Evolutionary conservation across 163 green algal genomes (phyloP).

Genomic region (Scenedesmus sp.): DNA sequence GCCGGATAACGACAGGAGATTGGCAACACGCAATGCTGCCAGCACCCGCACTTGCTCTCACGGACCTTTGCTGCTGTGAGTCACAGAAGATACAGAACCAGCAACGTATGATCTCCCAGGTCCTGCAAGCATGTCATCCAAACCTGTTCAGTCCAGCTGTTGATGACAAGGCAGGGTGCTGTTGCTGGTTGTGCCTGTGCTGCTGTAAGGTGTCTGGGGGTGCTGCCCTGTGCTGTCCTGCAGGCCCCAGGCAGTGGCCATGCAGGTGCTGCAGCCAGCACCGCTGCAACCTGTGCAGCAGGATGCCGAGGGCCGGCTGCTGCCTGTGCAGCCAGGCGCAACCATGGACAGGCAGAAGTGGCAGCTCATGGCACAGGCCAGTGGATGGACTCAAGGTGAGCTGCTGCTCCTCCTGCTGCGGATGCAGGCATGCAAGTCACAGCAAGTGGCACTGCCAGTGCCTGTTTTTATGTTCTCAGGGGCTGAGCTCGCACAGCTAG

Average conservation of each 20-base stretch:
- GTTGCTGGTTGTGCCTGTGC: neutral
- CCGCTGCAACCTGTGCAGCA: conserved; percentile 26
- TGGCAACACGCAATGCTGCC: too few species aligned
- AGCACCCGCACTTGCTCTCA: too few species aligned
- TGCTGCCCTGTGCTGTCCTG: neutral
- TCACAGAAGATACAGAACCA: too few species aligned
- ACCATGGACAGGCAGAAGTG: conserved; percentile 27
- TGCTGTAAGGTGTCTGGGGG: neutral
- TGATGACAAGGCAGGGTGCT: too few species aligned
- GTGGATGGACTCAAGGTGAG: conserved; percentile 37
- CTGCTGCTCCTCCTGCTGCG: neutral
- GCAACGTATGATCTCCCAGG: too few species aligned
- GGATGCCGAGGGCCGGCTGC: conserved; percentile 25
- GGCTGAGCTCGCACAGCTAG: neutral
- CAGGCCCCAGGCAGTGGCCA: conserved; percentile 4
- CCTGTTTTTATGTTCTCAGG: neutral
- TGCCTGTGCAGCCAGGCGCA: neutral
- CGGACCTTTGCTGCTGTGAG: neutral
- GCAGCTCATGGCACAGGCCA: conserved; percentile 36
- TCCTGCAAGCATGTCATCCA: too few species aligned
- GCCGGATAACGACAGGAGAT: too few species aligned
- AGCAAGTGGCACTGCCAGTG: neutral
- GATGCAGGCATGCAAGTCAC: neutral
- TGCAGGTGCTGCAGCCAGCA: conserved; percentile 4
- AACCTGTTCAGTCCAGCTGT: too few species aligned